Conservation (phyloP, 2,329 filamentous ascomycete species). For the Fusarium aywerte region DNA sequence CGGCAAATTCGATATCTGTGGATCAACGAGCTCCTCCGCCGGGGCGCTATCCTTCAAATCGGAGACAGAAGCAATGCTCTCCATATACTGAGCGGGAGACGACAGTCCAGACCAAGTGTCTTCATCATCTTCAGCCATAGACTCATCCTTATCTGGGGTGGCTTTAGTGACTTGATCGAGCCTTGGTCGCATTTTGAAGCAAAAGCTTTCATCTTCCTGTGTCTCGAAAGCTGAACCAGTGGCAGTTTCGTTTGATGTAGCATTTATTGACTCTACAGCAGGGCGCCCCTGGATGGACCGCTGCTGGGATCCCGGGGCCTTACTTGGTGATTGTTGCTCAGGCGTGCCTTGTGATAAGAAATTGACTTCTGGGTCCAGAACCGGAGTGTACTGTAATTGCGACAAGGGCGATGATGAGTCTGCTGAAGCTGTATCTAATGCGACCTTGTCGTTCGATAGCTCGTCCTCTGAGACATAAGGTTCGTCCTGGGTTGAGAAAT, state of each 20-base stretch:
- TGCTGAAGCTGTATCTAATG: constrained; percentile 36
- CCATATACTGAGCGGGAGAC: constrained; percentile 2
- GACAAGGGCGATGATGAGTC: constrained; percentile 47
- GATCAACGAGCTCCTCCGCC: background rate
- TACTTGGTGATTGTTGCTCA: constrained; percentile 22
- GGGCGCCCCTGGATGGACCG: background rate
- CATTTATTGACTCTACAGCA: background rate
- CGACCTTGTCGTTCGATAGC: constrained; percentile 21
- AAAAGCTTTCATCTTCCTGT: constrained; percentile 51
- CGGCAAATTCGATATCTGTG: background rate
- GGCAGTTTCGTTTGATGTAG: background rate
- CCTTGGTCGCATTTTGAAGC: constrained; percentile 44
- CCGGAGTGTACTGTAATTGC: constrained; percentile 26
- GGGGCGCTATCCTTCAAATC: background rate
- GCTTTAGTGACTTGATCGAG: background rate
- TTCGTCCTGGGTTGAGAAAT: background rate
- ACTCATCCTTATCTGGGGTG: background rate
- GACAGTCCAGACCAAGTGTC: constrained; percentile 41
- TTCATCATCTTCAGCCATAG: background rate
- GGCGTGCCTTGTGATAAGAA: constrained; percentile 14
- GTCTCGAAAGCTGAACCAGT: constrained; percentile 35
- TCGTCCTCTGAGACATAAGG: constrained; percentile 27
- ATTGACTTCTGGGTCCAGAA: background rate
- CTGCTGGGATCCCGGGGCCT: background rate
- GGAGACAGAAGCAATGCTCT: background rate